These are phyloP conservation scores for Byssothecium circinans DNA, from an alignment of 2,329 filamentous ascomycete genomes.

Conservation along the genomic window DNA sequence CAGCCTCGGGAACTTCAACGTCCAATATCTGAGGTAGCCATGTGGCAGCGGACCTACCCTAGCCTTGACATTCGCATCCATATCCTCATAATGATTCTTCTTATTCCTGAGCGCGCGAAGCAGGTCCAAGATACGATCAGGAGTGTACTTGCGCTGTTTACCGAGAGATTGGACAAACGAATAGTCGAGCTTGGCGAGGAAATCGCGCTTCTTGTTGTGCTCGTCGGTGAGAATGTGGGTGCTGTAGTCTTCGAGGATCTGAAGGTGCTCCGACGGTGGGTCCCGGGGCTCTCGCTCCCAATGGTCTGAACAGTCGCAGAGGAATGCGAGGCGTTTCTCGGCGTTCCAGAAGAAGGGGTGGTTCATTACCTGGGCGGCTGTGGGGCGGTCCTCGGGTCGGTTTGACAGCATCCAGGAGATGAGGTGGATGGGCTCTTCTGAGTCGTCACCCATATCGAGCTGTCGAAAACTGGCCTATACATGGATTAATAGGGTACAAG, in stretches of 20 bases:
- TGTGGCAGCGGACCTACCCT: slow-evolving; percentile 74
- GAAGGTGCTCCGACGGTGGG: slow-evolving; percentile 70
- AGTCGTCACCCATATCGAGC: slow-evolving; percentile 79
- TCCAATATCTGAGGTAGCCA: slow-evolving; percentile 85
- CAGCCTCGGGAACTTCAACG: slow-evolving; percentile 73
- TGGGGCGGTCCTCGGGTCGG: slow-evolving; percentile 68
- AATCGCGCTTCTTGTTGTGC: slow-evolving; percentile 65
- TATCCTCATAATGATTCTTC: slow-evolving; percentile 96
- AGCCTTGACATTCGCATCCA: slow-evolving; percentile 76
- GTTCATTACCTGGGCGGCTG: slow-evolving; percentile 76
- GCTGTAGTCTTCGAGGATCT: slow-evolving; percentile 57
- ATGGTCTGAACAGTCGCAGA: slow-evolving; percentile 96
- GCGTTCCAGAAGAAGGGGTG: slow-evolving; percentile 97
- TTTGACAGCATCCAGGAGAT: slow-evolving; percentile 77
- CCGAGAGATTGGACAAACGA: slow-evolving; percentile 87
- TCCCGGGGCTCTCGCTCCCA: slow-evolving; percentile 92
- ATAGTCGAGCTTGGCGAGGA: slow-evolving; percentile 72
- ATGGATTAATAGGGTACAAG: neutral
- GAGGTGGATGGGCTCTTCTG: slow-evolving; percentile 83
- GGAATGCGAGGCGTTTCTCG: slow-evolving; percentile 84
- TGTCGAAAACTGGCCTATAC: slow-evolving; percentile 64
- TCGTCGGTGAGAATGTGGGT: slow-evolving; percentile 54
- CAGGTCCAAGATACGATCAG: slow-evolving; percentile 78
- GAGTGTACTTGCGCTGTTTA: slow-evolving; percentile 94
- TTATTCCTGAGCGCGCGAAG: slow-evolving; percentile 91